These are phyloP conservation scores for Kickxella alabastrina DNA, from an alignment of 192 early-diverging fungal genomes.

Conservation along the genomic window DNA sequence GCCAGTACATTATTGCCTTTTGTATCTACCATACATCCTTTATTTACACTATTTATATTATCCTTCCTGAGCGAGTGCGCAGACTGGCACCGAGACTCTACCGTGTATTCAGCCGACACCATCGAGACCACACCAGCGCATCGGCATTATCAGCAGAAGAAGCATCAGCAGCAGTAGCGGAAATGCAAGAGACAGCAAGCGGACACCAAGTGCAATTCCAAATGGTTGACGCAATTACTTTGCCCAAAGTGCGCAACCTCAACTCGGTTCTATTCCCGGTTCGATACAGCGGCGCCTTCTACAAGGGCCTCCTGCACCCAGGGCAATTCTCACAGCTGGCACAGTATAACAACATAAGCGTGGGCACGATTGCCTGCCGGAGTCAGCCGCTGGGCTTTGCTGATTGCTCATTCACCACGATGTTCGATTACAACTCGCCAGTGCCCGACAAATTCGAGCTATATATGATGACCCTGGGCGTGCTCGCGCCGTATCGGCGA, in stretches of 20 bases:
- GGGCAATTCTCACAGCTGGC: conserved; percentile 71
- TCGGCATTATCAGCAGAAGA: not conserved
- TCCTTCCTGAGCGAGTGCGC: not conserved
- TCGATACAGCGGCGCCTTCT: conserved; percentile 73
- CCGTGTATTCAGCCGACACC: no score
- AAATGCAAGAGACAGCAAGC: not conserved
- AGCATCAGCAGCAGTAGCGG: conserved; percentile 2
- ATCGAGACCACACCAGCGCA: conserved; percentile 1
- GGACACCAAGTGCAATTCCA: not conserved
- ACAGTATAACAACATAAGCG: conserved; percentile 61
- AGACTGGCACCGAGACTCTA: no score
- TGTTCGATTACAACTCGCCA: not conserved
- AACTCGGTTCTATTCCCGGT: conserved; percentile 87
- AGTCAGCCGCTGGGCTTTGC: conserved; percentile 57
- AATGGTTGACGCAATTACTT: conserved; percentile 43
- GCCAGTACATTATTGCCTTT: not conserved
- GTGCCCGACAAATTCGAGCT: conserved; percentile 30
- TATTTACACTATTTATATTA: not conserved
- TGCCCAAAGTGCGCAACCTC: conserved; percentile 67
- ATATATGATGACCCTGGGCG: conserved; percentile 94
- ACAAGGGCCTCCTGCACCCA: conserved; percentile 63
- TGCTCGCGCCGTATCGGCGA: conserved; percentile 78
- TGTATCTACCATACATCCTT: not conserved
- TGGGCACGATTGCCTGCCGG: conserved; percentile 85
- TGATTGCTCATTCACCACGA: conserved; percentile 13